phyloP scores from a whole-genome alignment of 805 yeast genomes.

The Candida lessepsii region DNA sequence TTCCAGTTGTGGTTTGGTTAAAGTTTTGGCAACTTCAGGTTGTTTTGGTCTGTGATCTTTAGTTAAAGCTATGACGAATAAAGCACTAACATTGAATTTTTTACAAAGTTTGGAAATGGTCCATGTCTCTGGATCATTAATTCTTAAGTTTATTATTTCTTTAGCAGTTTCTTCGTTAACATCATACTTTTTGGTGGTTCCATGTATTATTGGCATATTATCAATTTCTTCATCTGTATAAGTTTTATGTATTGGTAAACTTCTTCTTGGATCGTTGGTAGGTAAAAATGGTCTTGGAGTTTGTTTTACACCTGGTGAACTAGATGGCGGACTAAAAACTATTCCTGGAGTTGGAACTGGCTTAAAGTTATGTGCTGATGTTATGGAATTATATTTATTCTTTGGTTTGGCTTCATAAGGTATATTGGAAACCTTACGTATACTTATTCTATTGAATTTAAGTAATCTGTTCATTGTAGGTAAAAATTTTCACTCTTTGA shows the following conservation, averaged over 20 bases:
- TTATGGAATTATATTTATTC: conserved; percentile 55
- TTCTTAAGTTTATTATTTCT: conserved; percentile 57
- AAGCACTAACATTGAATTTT: conserved; percentile 51
- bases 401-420: conserved; percentile 44
- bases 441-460: conserved; percentile 3
- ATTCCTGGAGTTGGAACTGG: conserved; percentile 55
- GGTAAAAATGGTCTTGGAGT: conserved; percentile 76
- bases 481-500: conserved; percentile 8
- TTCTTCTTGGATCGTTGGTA: conserved; percentile 54
- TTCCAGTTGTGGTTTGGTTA: conserved; percentile 32
- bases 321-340: conserved; percentile 60
- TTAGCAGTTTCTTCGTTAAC: conserved; percentile 56
- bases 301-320: conserved; percentile 47
- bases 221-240: conserved; percentile 34
- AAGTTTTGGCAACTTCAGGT: not conserved
- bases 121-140: conserved; percentile 58
- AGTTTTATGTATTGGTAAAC: conserved; percentile 25
- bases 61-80: conserved; percentile 12
- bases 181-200: conserved; percentile 45
- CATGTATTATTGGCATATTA: conserved; percentile 43
- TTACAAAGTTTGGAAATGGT: conserved; percentile 62
- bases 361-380: conserved; percentile 67
- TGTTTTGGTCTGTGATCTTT: conserved; percentile 33
- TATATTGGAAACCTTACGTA: conserved; percentile 16
- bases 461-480: not conserved